Conservation (phyloP, 805 yeast genomes). For the Suhomyces prunicola region DNA sequence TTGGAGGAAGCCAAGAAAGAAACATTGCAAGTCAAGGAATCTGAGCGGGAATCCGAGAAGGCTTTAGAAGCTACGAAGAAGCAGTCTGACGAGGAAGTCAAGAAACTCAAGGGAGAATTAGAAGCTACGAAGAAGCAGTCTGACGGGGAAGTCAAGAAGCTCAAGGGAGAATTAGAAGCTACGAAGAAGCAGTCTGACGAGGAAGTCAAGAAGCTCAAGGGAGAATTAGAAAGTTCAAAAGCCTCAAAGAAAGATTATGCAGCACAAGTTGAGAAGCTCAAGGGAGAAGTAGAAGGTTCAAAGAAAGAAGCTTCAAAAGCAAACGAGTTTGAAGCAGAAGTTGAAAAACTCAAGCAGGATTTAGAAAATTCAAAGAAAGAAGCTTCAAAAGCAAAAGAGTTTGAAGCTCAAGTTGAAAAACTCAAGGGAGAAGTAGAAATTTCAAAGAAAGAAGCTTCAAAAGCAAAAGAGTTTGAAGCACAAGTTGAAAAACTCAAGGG, state of each 20-base stretch:
- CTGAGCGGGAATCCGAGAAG: background rate
- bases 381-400: background rate
- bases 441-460: background rate
- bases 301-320: background rate
- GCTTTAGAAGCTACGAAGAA: no score
- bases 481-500: background rate
- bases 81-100: no score
- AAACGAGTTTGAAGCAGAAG: no score
- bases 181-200: constrained; percentile 3
- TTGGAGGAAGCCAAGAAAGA: background rate
- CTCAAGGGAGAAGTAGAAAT: background rate
- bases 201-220: background rate
- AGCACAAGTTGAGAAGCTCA: background rate
- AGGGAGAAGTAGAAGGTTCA: background rate
- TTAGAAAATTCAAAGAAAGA: background rate
- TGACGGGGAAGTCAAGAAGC: background rate
- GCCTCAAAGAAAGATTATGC: background rate
- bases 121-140: background rate
- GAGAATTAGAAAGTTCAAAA: background rate
- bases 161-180: background rate
- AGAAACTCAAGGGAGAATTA: background rate
- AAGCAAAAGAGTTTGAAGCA: background rate
- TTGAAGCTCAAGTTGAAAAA: background rate
- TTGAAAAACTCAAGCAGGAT: no score
- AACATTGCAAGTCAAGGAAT: background rate